Evolutionary conservation across 2,329 filamentous ascomycete genomes (phyloP), one percentile per base, ranked within the genome.

Genomic region (Nemania sp.): DNA sequence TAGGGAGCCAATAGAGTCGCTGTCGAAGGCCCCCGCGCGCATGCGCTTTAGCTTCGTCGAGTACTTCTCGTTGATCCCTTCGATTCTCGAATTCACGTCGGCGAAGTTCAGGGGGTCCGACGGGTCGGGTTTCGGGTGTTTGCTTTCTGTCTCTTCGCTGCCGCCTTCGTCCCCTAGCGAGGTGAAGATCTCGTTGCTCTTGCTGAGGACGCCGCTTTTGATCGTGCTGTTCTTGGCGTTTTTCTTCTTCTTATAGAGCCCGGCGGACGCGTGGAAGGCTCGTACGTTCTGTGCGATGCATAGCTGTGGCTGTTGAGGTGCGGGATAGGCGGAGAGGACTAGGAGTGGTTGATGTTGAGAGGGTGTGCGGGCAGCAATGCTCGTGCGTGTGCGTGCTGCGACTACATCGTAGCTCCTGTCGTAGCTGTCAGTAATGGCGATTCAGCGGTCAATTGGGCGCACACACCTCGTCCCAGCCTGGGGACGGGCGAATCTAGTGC

Each of bases 11-110:
- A 83, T 70, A 49, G 65, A 66, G 61, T 77, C 75, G 6, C 77
- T 75, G 72, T 78, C 79, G 75, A 81, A 82, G n/a, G 54, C 77
- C 76, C 23, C 78, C 77, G 60, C 78, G 79, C 28, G 68, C 60
- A 23, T 73, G 72, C 36, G 80, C 67, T 61, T 75, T 73, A 78
- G 70, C 37, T 62, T 52, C 33, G 70, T 68, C 24, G 64, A 64
- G 70, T 74, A 78, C 68, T 76, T 74, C 47, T 70, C 65, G 50
- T 76, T 75, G 34, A 73, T 67, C 54, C 71, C 69, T 17, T 63
- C 57, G 54, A 76, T 73, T 20, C 75, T 75, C n/a, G 73, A 72
- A n/a, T 66, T 64, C 19, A 82, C 71, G 67, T 79, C 72, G 49
- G 73, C 70, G 61, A 81, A 74, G 71, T 81, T 72, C 65, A 78